These are phyloP conservation scores for Yarrowia galli DNA, from an alignment of 1,139 yeast species.

Conservation along the genomic window DNA sequence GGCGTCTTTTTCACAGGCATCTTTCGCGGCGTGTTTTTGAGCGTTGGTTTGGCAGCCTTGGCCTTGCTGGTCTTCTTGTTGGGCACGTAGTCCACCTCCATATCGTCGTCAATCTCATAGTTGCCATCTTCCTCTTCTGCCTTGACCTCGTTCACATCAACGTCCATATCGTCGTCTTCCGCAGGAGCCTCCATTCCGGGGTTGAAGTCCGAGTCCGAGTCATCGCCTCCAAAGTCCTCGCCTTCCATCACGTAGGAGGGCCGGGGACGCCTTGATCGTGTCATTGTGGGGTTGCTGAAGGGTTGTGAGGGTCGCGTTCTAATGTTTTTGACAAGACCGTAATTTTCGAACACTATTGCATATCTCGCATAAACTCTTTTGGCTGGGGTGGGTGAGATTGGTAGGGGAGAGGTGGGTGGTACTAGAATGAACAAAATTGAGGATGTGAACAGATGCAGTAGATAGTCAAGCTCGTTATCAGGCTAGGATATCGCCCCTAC, in stretches of 20 bases:
- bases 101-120: conserved; percentile 18
- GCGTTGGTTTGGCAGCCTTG: conserved; percentile 4
- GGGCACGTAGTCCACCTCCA: conserved; percentile 35
- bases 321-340: neutral
- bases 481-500: no score
- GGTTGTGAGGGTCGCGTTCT: neutral
- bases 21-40: conserved; percentile 26
- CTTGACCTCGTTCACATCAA: conserved; percentile 36
- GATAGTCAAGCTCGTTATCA: no score
- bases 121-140: conserved; percentile 40
- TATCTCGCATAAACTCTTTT: conserved; percentile 19
- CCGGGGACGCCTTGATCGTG: conserved; percentile 18
- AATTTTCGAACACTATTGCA: conserved; percentile 14
- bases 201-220: conserved; percentile 36
- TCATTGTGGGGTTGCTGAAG: neutral
- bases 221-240: conserved; percentile 16
- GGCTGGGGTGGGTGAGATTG: neutral
- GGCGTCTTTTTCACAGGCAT: conserved; percentile 16
- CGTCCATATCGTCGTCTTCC: conserved; percentile 40
- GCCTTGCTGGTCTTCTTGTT: neutral
- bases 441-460: no score
- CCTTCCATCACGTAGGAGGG: conserved; percentile 36
- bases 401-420: neutral
- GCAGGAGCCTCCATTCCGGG: conserved; percentile 35
- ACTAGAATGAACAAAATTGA: no score